Evolutionary conservation across 805 yeast genomes (phyloP), one percentile per base, ranked within the genome.

Genomic region (Schizosaccharomyces cryophilus): DNA sequence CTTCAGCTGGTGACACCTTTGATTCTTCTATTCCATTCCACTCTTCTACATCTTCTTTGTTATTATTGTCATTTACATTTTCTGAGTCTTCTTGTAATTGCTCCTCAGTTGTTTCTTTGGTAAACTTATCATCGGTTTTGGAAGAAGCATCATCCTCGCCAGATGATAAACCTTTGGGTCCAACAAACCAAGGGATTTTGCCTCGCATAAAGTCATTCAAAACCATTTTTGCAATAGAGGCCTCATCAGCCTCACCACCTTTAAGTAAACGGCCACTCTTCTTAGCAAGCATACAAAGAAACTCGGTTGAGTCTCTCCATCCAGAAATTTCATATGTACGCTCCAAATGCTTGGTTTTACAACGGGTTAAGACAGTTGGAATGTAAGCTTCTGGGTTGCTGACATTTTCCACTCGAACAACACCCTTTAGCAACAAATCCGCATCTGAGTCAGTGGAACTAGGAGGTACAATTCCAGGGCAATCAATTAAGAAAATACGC

Each of bases 401-500:
- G 59, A 93, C 97, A 69, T 90, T 95, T 71, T 90, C 98, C n/a
- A 90, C 96, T 75, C 98, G 84, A 1, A 90, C 98, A 21, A 93
- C 98, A 70, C 98, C 98, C 72, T 96, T 81, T 73, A 90, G 86
- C 65, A 90, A 72, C 67, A 90, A 87, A 72, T 90, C 97, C 31
- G 95, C 82, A 70, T 87, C 95, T 0, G 90, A 73, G 71, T 93
- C 98, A 68, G 83, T 87, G 35, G 82, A 70, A 19, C 94, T 85
- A 31, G 98, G 98, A 9, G 98, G 98, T 24, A 90, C 98, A 69
- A 90, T 90, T 73, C 98, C 98, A 2, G 98, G 98, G 77, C 98
- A 93, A 74, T 90, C 98, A 68, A 90, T 93, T 67, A 90, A 75
- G 73, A 89, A 90, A 61, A 90, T 90, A 66, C 90, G 80, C 77